Evolutionary conservation across 1,139 yeast species (phyloP).

Genomic region (Yamadazyma trypodendri): DNA sequence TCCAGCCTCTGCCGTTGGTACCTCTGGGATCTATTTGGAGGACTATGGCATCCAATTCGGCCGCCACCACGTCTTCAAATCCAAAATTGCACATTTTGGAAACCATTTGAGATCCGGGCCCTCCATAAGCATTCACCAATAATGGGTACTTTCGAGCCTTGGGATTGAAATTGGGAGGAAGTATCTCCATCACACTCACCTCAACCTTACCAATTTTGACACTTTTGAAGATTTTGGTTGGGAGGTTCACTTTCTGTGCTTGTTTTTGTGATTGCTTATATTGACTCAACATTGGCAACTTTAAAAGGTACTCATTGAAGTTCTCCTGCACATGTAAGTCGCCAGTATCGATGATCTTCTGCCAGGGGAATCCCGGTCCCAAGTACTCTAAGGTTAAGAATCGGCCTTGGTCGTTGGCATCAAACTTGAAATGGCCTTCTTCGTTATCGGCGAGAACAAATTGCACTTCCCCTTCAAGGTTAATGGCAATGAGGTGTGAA

Average conservation of each 20-base stretch:
- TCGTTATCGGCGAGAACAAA: conserved; percentile 22
- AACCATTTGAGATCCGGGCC: conserved; percentile 87
- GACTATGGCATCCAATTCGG: conserved; percentile 70
- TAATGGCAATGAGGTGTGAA: conserved; percentile 29
- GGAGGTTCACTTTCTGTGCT: conserved; percentile 42
- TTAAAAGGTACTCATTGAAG: conserved; percentile 6
- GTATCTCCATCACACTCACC: conserved; percentile 71
- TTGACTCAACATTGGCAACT: conserved; percentile 9
- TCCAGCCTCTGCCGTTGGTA: conserved; percentile 88
- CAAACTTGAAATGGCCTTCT: conserved; percentile 32
- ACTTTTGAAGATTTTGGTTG: conserved; percentile 51
- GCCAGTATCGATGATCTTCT: conserved; percentile 50
- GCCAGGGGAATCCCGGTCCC: conserved; percentile 72
- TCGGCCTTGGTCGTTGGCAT: conserved; percentile 56
- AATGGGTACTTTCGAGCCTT: conserved; percentile 62
- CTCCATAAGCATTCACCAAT: conserved; percentile 84
- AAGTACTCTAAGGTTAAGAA: conserved; percentile 51
- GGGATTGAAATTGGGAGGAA: conserved; percentile 69
- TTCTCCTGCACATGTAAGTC: conserved; percentile 26
- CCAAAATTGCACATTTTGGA: conserved; percentile 53
- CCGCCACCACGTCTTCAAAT: conserved; percentile 69
- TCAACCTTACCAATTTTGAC: conserved; percentile 46
- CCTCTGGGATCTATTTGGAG: conserved; percentile 92
- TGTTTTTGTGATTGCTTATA: conserved; percentile 15
- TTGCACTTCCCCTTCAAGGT: conserved; percentile 16